phyloP scores from a whole-genome alignment of 352 stramenopile species.

The Pythium myriotylum region DNA sequence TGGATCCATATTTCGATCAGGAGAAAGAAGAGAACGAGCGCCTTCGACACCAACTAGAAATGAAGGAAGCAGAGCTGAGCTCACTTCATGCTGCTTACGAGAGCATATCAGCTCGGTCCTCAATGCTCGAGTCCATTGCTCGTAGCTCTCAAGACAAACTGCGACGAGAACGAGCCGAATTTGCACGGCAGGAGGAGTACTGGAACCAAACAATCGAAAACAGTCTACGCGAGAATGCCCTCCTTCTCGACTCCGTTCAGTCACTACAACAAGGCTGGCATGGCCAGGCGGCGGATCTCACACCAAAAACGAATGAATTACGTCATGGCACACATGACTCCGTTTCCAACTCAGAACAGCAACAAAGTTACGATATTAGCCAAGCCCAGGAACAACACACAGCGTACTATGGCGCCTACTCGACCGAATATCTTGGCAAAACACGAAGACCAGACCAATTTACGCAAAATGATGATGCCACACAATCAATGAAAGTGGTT shows the following conservation, averaged over 20 bases:
- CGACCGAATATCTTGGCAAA: background rate
- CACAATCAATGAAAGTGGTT: background rate
- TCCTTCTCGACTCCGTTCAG: constrained; percentile 41
- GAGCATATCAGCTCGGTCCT: constrained; percentile 43
- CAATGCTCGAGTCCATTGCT: constrained; percentile 66
- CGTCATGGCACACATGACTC: background rate
- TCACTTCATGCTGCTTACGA: constrained; percentile 38
- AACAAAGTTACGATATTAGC: background rate
- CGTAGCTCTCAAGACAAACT: constrained; percentile 59
- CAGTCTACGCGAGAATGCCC: constrained; percentile 52
- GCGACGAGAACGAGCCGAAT: constrained; percentile 49
- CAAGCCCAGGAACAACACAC: background rate
- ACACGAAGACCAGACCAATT: constrained; percentile 1
- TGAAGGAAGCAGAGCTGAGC: constrained; percentile 41
- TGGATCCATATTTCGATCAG: no score
- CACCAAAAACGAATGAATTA: background rate
- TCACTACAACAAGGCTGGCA: constrained; percentile 38
- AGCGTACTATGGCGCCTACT: constrained; percentile 1
- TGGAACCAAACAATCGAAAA: constrained; percentile 49
- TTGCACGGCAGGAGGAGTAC: constrained; percentile 45
- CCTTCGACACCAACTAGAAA: constrained; percentile 32
- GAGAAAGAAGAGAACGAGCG: constrained; percentile 26
- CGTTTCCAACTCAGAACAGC: no score
- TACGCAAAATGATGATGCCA: background rate
- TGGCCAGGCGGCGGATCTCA: constrained; percentile 19